phyloP scores from a whole-genome alignment of 192 early-diverging fungal genomes.

The Backusella morwellensis region DNA sequence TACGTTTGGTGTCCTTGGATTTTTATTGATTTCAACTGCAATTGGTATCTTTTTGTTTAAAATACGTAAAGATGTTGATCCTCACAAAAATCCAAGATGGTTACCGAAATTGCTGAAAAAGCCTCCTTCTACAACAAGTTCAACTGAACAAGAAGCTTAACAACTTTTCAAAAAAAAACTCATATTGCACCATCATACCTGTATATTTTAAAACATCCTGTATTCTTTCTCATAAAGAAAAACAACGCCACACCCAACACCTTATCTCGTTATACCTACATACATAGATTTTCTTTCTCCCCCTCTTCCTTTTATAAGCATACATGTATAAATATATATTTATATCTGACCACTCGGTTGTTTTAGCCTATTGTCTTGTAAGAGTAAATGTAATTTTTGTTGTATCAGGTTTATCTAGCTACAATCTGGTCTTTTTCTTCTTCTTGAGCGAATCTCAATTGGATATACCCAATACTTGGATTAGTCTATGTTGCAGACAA shows the following conservation, averaged over 20 bases:
- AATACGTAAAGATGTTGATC: constrained; percentile 9
- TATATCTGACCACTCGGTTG: background rate
- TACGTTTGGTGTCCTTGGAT: constrained; percentile 18
- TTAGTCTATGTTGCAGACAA: no score
- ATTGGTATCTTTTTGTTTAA: background rate
- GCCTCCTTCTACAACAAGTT: background rate
- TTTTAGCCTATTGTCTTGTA: background rate
- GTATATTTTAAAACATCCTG: background rate
- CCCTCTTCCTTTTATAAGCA: background rate
- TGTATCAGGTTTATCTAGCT: no score
- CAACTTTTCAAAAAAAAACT: background rate
- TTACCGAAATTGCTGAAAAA: background rate
- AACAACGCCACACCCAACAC: background rate
- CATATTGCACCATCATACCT: background rate
- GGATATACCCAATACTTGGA: no score
- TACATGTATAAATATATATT: background rate
- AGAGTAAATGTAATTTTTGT: background rate
- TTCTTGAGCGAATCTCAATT: no score
- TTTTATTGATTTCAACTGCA: background rate
- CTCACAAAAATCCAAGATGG: constrained; percentile 15
- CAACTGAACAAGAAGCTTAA: background rate
- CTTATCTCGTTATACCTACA: background rate
- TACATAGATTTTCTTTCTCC: background rate
- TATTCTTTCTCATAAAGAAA: background rate
- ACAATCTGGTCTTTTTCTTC: no score